Base-by-base conservation (phyloP, 768 basidiomycete species). In the Leucogyrophana mollusca region DNA sequence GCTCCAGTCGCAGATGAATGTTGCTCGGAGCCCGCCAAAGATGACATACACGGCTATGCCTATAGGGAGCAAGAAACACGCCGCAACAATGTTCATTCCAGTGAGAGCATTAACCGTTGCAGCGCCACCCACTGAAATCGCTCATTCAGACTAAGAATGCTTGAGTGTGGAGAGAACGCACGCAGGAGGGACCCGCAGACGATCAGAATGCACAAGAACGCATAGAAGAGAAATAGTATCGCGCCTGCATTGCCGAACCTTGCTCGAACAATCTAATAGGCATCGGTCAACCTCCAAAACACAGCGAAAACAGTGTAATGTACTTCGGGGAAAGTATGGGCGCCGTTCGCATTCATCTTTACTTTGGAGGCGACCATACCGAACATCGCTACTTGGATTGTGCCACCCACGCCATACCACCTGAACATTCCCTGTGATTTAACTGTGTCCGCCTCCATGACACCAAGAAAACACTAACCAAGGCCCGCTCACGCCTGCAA, bases 291-390 rank as follows among this genome's bases (percentile, higher is more conserved):
- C 13, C n/a, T 10, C 6, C 4, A 32, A 40, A n/a, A 24, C 34
- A 23, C 16, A 18, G 10, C 2, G 21, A 25, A n/a, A 22, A 7
- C 6, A n/a, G 36, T 36, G 4, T 24, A 3, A 37, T 56, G 3
- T 48, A 70, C 73, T 56, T 83, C 79, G 20, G 80, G 62, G 53
- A 79, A 82, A 0, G 79, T 83, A 51, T 77, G 77, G 0, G 78
- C 78, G 13, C 74, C 73, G 24, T 79, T 79, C 0, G 79, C 80
- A 40, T 81, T 81, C 68, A 72, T 73, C 58, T 82, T 83, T 9
- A 82, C 73, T 54, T 79, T 76, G 1, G 77, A 73, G 23, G 78
- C 78, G 4, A 79, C 58, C 66, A 76, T 73, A 25, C 70, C 74
- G 45, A 81, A 81, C 46, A 80, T 69, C 4, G 69, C 69, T 16